phyloP scores from a whole-genome alignment of 495 filamentous ascomycete genomes.

The Venustampulla echinocandica region DNA sequence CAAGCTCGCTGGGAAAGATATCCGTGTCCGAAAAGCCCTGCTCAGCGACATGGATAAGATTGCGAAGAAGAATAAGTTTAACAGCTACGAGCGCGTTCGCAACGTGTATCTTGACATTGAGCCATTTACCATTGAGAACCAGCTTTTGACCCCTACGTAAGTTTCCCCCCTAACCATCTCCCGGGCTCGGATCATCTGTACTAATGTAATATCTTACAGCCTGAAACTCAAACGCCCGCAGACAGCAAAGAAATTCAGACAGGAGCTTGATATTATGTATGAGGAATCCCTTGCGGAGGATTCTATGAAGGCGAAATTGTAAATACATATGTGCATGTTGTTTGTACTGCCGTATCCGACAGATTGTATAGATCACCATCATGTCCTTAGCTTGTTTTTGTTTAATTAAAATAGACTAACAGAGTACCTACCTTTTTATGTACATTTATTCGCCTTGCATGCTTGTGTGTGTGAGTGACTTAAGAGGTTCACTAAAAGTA shows the following conservation, averaged over 20 bases:
- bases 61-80: conserved; percentile 77
- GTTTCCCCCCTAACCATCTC: conserved; percentile 29
- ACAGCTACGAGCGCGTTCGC: conserved; percentile 76
- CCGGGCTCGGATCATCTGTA: not conserved
- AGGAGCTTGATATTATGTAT: conserved; percentile 73
- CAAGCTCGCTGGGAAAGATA: conserved; percentile 53
- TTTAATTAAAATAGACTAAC: no score
- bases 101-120: conserved; percentile 71
- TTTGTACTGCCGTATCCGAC: no score
- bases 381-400: no score
- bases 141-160: conserved; percentile 92
- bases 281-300: conserved; percentile 52
- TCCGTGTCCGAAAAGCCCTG: conserved; percentile 62
- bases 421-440: no score
- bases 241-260: conserved; percentile 66
- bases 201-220: conserved; percentile 35
- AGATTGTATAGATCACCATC: no score
- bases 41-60: conserved; percentile 73
- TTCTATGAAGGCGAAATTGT: conserved; percentile 45
- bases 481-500: no score
- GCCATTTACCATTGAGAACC: conserved; percentile 90
- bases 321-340: no score
- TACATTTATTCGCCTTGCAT: no score
- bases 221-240: conserved; percentile 93
- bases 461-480: no score